Evolutionary conservation across 148 eudicot genomes (phyloP).

Genomic region (Rheum nobile): DNA sequence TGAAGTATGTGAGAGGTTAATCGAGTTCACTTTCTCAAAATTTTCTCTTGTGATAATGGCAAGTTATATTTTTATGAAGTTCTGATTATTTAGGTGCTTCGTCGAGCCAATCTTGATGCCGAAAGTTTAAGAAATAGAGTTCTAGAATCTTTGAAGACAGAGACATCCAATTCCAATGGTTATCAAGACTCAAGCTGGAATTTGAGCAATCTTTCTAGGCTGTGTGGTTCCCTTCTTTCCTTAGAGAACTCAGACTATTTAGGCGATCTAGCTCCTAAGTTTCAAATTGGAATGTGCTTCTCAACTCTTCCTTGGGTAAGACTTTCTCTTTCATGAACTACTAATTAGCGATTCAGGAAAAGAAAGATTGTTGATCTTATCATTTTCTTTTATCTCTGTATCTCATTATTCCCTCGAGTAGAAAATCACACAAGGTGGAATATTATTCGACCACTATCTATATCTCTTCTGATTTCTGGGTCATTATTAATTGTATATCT

Average conservation of each 20-base stretch:
- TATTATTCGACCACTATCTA: neutral
- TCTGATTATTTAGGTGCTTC: no score
- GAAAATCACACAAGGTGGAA: no score
- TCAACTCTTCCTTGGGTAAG: no score
- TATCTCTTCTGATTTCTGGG: neutral
- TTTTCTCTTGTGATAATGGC: no score
- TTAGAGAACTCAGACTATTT: conserved; percentile 37
- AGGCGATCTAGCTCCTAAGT: conserved; percentile 30
- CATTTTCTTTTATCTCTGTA: neutral
- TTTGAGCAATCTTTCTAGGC: conserved; percentile 36
- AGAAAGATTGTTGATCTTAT: neutral
- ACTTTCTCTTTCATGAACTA: conserved; percentile 24
- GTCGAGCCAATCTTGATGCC: no score
- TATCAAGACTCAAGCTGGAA: conserved; percentile 53
- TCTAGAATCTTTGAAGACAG: conserved; percentile 15
- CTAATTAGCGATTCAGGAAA: neutral
- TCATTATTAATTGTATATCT: neutral
- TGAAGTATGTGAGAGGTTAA: conserved; percentile 37
- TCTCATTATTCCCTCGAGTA: no score
- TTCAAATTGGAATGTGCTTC: conserved; percentile 81
- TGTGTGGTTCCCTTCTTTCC: conserved; percentile 65
- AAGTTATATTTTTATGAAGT: no score
- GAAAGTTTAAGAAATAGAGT: conserved; percentile 25
- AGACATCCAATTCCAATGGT: conserved; percentile 16
- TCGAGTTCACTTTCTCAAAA: neutral